Conservation (phyloP, 2,329 filamentous ascomycete species). For the Aspergillus sp. region DNA sequence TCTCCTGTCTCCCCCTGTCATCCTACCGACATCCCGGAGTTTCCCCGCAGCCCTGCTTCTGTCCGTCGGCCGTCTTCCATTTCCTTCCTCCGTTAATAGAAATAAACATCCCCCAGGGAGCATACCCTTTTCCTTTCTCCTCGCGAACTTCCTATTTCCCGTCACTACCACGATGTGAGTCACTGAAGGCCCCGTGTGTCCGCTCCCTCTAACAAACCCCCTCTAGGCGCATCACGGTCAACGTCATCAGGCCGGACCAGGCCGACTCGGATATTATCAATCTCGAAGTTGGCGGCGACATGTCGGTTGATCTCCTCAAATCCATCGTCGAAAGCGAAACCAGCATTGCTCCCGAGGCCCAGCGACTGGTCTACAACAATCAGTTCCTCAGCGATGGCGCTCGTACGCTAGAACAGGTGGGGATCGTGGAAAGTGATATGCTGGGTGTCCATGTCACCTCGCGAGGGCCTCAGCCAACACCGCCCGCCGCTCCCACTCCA, state of each 20-base stretch:
- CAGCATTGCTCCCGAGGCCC: conserved; percentile 58
- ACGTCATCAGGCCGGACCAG: conserved; percentile 65
- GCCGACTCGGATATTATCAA: conserved; percentile 66
- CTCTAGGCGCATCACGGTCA: conserved; percentile 75
- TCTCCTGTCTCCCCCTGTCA: not conserved
- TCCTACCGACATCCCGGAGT: not conserved
- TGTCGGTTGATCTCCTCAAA: conserved; percentile 77
- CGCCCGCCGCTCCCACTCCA: conserved; percentile 18
- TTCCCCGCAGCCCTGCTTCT: not conserved
- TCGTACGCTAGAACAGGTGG: conserved; percentile 71
- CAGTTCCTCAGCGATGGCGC: conserved; percentile 65
- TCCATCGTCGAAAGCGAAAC: conserved; percentile 80
- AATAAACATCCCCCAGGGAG: not conserved
- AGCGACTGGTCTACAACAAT: conserved; percentile 87
- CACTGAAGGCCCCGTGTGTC: too few species aligned
- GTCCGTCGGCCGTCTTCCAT: not conserved
- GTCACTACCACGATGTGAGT: conserved; percentile 14
- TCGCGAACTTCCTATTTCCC: conserved; percentile 7
- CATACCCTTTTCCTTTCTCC: conserved; percentile 1
- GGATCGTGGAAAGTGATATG: conserved; percentile 84
- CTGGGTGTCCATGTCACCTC: conserved; percentile 66
- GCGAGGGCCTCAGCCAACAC: conserved; percentile 20
- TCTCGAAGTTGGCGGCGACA: conserved; percentile 71
- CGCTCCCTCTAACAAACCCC: not conserved
- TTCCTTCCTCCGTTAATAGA: not conserved